Evolutionary conservation across 441 rosid genomes (phyloP), one percentile per base, ranked within the genome.

Genomic region (Jatropha multifida): DNA sequence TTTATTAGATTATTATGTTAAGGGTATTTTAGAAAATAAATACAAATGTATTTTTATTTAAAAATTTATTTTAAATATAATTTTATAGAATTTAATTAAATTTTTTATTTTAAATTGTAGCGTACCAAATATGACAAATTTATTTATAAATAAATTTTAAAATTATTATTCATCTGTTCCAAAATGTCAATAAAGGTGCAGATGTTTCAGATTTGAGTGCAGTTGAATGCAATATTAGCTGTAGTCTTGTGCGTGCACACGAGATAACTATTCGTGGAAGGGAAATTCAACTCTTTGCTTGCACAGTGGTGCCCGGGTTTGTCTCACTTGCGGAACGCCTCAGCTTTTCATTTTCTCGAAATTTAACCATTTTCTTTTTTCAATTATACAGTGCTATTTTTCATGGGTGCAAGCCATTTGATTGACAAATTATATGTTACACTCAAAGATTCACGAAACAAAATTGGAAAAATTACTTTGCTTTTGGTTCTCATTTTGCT

Each of bases 281-380:
- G 80, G 56, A 83, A 75, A 74, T 56, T 77, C 71, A 74, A 68
- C 32, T 60, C 55, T 49, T 86, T 77, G 85, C 86, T 83, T 87
- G 74, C 54, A 74, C 41, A 48, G 13, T 59, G 76, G 68, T 58
- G 18, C 48, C 65, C 66, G 27, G 61, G 67, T 65, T 49, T 76
- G 37, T 27, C 66, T n/a, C 38, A 5, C 82, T 68, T 68, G 38
- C 18, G 40, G 18, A 55, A 44, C 40, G 42, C 71, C 77, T 69
- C 68, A 37, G 14, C 27, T 37, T 64, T 32, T 62, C 56, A 27
- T 23, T 15, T 41, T 38, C 26, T 61, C 49, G 46, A 74, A 56
- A 44, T 12, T 65, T 17, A 14, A 68, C 51, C 13, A 17, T 65
- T 7, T 9, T 44, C 63, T 6, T n/a, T 11, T 27, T 55, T 15